Evolutionary conservation across 352 stramenopile species (phyloP).

Genomic region (Globisporangium heterothallicum): DNA sequence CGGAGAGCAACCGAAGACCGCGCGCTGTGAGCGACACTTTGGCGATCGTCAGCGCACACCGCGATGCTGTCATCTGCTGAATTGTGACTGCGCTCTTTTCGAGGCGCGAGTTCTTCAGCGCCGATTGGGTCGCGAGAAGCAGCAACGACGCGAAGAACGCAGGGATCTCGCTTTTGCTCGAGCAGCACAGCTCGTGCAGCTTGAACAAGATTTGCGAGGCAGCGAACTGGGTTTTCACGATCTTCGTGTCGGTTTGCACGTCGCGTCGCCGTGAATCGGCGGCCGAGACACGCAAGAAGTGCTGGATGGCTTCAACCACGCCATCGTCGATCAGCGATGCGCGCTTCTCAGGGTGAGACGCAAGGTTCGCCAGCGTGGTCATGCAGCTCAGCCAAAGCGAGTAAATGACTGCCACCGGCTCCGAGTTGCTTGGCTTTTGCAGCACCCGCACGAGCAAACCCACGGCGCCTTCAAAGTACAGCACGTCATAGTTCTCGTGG

Average conservation of each 20-base stretch:
- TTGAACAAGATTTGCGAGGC: conserved; percentile 54
- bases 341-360: conserved; percentile 31
- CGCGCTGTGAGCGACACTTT: conserved; percentile 42
- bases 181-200: conserved; percentile 48
- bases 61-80: conserved; percentile 57
- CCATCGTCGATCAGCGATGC: conserved; percentile 48
- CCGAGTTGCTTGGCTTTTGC: conserved; percentile 32
- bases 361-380: conserved; percentile 53
- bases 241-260: conserved; percentile 28
- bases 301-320: conserved; percentile 56
- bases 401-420: conserved; percentile 41
- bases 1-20: conserved; percentile 41
- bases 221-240: conserved; percentile 51
- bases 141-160: conserved; percentile 58
- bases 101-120: conserved; percentile 50
- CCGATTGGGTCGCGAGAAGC: conserved; percentile 49
- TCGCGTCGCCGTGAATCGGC: conserved; percentile 36
- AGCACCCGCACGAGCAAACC: conserved; percentile 51
- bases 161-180: conserved; percentile 26
- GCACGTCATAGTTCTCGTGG: conserved; percentile 47
- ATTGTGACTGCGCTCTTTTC: conserved; percentile 30
- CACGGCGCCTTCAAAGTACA: conserved; percentile 63
- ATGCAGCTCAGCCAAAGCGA: conserved; percentile 46
- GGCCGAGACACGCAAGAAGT: conserved; percentile 42
- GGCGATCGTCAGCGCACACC: conserved; percentile 57